A percentile compares a stretch with the other conserved stretches of the same genome.
Evolutionary conservation across 1,139 yeast species (phyloP).

Genomic region (Pichia cactophila): DNA sequence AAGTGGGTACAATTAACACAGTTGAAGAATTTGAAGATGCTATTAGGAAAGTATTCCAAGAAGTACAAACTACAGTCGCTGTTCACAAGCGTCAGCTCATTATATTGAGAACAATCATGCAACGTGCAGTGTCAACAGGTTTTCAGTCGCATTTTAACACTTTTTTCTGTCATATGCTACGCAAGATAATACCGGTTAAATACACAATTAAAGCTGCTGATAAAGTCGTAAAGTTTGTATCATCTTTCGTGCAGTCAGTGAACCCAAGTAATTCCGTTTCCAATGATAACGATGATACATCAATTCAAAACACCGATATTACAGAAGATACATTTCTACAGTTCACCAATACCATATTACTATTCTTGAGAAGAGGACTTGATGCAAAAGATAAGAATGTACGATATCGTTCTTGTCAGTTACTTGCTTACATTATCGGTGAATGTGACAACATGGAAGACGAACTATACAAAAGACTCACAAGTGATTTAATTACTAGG

Average conservation of each 20-base stretch:
- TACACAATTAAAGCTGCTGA: slow-evolving; percentile 71
- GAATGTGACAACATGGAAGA: slow-evolving; percentile 72
- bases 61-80: slow-evolving; percentile 65
- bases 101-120: slow-evolving; percentile 52
- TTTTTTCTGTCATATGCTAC: slow-evolving; percentile 52
- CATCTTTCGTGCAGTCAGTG: slow-evolving; percentile 52
- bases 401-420: slow-evolving; percentile 72
- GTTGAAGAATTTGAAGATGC: slow-evolving; percentile 33
- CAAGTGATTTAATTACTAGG: slow-evolving; percentile 55
- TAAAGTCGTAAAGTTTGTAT: slow-evolving; percentile 65
- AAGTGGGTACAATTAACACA: slow-evolving; percentile 14
- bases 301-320: slow-evolving; percentile 17
- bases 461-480: slow-evolving; percentile 57
- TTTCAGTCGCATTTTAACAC: slow-evolving; percentile 52
- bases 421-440: slow-evolving; percentile 66
- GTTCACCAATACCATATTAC: slow-evolving; percentile 56
- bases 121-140: slow-evolving; percentile 45
- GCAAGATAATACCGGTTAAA: slow-evolving; percentile 60
- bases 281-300: slow-evolving; percentile 23
- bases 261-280: slow-evolving; percentile 24
- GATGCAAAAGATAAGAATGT: slow-evolving; percentile 73
- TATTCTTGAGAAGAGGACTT: slow-evolving; percentile 65
- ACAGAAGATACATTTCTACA: slow-evolving; percentile 30
- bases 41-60: slow-evolving; percentile 69
- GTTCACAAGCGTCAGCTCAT: slow-evolving; percentile 72